Evolutionary conservation across 2,329 filamentous ascomycete species (phyloP).

Genomic region (Trichoderma sp.): DNA sequence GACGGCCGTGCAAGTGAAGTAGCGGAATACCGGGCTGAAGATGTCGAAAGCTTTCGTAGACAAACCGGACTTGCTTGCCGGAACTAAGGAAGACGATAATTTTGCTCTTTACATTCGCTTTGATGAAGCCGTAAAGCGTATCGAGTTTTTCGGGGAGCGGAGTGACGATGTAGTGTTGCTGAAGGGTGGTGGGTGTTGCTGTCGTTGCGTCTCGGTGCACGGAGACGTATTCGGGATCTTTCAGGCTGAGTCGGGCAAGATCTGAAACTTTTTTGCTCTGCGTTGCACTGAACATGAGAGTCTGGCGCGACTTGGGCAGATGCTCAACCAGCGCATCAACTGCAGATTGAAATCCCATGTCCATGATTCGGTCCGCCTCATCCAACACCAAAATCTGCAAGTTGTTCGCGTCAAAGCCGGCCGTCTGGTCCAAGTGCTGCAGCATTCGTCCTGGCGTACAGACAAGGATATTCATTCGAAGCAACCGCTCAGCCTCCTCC

Average conservation of each 20-base stretch:
- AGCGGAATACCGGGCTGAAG: constrained; percentile 92
- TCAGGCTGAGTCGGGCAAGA: constrained; percentile 79
- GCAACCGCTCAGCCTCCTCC: constrained; percentile 79
- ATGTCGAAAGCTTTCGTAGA: constrained; percentile 89
- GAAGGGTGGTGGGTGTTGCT: constrained; percentile 78
- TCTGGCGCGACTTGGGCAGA: constrained; percentile 80
- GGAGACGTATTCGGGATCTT: constrained; percentile 90
- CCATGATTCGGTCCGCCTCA: constrained; percentile 94
- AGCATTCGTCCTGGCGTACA: constrained; percentile 93
- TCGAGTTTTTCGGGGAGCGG: constrained; percentile 86
- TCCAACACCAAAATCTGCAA: constrained; percentile 91
- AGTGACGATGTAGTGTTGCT: constrained; percentile 88
- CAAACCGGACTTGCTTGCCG: constrained; percentile 93
- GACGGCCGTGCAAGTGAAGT: constrained; percentile 87
- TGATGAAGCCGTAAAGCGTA: constrained; percentile 88
- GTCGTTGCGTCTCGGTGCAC: constrained; percentile 79
- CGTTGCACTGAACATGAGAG: constrained; percentile 91
- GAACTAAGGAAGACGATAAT: constrained; percentile 95
- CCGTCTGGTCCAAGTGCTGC: constrained; percentile 93
- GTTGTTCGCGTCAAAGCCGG: constrained; percentile 84
- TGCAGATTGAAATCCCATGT: constrained; percentile 90
- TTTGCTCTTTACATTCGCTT: constrained; percentile 86
- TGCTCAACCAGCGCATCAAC: constrained; percentile 94
- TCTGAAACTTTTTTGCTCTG: constrained; percentile 95
- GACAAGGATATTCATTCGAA: constrained; percentile 94